phyloP scores from a whole-genome alignment of 2,329 filamentous ascomycete species.

The Blastomyces silverae region DNA sequence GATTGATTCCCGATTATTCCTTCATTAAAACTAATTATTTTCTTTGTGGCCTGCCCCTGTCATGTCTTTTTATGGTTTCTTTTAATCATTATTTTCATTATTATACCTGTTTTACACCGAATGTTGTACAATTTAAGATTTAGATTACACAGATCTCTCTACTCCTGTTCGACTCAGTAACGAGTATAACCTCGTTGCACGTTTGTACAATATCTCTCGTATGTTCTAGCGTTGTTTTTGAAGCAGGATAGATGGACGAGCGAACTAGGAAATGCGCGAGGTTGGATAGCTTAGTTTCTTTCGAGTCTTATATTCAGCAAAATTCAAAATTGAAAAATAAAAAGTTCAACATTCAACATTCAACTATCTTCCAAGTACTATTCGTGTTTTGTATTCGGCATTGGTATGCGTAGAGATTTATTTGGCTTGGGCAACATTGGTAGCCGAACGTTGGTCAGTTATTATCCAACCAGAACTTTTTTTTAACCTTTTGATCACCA shows the following conservation, averaged over 20 bases:
- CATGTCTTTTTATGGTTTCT: slow-evolving; percentile 15
- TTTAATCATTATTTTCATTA: neutral
- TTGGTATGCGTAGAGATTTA: neutral
- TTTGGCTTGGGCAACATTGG: neutral
- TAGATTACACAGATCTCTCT: slow-evolving; percentile 15
- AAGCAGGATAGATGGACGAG: slow-evolving; percentile 1
- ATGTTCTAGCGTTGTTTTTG: slow-evolving; percentile 7
- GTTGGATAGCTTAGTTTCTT: neutral
- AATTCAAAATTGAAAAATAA: neutral
- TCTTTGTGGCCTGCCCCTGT: slow-evolving; percentile 14
- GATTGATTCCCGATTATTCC: neutral
- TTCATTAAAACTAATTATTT: neutral
- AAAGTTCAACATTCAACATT: neutral
- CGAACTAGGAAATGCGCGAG: neutral
- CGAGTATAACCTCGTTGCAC: slow-evolving; percentile 1
- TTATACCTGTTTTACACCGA: neutral
- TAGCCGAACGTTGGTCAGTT: neutral
- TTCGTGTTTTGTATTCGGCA: neutral
- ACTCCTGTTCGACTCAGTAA: slow-evolving; percentile 9
- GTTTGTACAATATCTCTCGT: slow-evolving; percentile 6
- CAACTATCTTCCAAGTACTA: neutral
- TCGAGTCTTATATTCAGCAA: neutral
- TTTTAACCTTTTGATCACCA: too few relatives aligned
- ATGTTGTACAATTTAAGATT: neutral
- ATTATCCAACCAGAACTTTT: neutral